Conservation (phyloP, 2,329 filamentous ascomycete species). For the Cercospora janseana region DNA sequence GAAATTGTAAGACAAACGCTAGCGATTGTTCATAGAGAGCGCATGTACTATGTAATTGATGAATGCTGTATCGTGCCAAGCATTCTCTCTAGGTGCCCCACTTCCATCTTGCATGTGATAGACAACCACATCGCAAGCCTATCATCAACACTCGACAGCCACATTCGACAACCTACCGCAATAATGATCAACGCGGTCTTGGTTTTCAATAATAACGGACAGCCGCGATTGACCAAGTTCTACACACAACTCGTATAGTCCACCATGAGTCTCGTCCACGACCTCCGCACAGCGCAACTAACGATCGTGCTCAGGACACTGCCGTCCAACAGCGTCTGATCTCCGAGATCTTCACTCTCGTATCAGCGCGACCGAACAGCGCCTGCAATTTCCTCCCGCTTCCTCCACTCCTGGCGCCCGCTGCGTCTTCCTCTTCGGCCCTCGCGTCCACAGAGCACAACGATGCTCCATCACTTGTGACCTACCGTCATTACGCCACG, state of each 20-base stretch:
- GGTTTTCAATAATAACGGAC: slow-evolving; percentile 97
- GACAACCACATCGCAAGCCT: not conserved
- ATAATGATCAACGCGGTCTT: slow-evolving; percentile 96
- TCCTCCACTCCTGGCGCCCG: slow-evolving; percentile 33
- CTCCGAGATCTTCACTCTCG: slow-evolving; percentile 93
- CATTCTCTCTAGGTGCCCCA: not conserved
- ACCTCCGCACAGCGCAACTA: slow-evolving; percentile 2
- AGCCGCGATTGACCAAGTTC: slow-evolving; percentile 95
- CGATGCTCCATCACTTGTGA: slow-evolving; percentile 91
- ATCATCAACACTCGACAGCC: not conserved
- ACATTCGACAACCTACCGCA: not conserved
- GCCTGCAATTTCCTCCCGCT: slow-evolving; percentile 94
- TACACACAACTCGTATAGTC: slow-evolving; percentile 83
- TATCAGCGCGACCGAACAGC: slow-evolving; percentile 84
- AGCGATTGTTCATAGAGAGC: too few relatives aligned
- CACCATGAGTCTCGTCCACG: not conserved
- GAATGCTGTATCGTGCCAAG: not conserved
- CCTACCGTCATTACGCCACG: slow-evolving; percentile 96
- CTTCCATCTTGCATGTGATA: not conserved
- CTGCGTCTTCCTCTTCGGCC: slow-evolving; percentile 35
- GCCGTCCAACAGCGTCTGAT: slow-evolving; percentile 96
- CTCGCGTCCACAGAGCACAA: slow-evolving; percentile 59
- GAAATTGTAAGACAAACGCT: too few relatives aligned
- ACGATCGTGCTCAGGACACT: slow-evolving; percentile 63
- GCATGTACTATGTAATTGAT: too few relatives aligned